Conservation (phyloP, 2,329 filamentous ascomycete species). For the Diaporthe citriasiana region DNA sequence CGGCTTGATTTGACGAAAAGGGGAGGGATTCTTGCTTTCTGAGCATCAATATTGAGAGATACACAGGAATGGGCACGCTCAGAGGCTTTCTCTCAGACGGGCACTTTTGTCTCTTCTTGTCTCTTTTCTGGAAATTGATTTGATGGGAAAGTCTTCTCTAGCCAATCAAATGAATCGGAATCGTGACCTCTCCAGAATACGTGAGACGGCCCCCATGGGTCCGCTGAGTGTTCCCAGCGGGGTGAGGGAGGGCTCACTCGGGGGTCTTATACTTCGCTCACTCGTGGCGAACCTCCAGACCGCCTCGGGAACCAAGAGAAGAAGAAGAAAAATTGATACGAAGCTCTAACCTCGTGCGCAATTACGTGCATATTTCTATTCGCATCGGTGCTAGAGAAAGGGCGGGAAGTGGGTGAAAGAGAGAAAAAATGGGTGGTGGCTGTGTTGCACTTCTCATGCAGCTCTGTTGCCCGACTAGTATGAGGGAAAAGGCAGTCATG, state of each 20-base stretch:
- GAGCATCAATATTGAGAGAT: slow-evolving; percentile 5
- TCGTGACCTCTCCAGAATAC: background rate
- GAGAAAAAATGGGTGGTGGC: background rate
- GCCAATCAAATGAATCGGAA: slow-evolving; percentile 17
- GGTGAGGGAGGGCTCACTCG: background rate
- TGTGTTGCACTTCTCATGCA: slow-evolving; percentile 12
- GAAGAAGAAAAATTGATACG: background rate
- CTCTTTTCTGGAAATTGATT: background rate
- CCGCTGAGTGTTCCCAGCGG: background rate
- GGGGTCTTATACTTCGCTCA: background rate
- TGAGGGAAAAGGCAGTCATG: background rate
- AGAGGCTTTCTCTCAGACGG: background rate
- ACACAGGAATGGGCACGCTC: background rate
- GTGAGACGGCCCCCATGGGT: slow-evolving; percentile 15
- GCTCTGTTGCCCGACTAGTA: slow-evolving; percentile 19
- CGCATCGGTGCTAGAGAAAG: background rate
- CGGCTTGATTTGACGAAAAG: background rate
- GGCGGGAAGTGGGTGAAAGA: background rate
- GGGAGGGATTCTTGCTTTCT: background rate
- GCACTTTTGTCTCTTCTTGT: background rate
- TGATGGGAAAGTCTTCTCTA: background rate
- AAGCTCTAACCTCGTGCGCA: background rate
- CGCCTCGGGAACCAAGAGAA: slow-evolving; percentile 4
- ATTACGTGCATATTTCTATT: background rate
- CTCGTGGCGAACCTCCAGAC: slow-evolving; percentile 13